phyloP scores from a whole-genome alignment of 2,329 filamentous ascomycete species.

The Clathrospora elynae region DNA sequence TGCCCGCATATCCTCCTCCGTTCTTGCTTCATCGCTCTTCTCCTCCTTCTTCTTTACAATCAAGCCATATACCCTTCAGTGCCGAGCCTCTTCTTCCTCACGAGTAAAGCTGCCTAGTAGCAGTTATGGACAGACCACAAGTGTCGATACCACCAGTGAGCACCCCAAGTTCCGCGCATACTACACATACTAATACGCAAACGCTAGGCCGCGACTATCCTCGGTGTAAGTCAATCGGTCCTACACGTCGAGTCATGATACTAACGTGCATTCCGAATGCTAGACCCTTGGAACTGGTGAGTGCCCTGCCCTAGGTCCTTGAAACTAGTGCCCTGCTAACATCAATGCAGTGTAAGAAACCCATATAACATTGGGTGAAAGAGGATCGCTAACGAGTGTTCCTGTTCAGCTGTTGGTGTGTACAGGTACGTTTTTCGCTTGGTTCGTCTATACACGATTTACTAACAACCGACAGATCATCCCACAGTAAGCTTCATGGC shows the following conservation, averaged over 20 bases:
- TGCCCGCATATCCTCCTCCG: constrained; percentile 3
- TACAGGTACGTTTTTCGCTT: constrained; percentile 41
- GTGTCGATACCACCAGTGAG: constrained; percentile 43
- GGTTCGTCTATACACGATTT: neutral
- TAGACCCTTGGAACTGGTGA: constrained; percentile 49
- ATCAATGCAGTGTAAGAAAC: constrained; percentile 28
- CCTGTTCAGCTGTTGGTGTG: constrained; percentile 48
- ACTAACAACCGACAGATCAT: constrained; percentile 36
- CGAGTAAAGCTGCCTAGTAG: neutral
- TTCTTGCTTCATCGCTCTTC: neutral
- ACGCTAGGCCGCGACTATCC: constrained; percentile 46
- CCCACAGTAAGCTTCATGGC: constrained; percentile 42
- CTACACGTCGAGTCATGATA: constrained; percentile 7
- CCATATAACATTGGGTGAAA: neutral
- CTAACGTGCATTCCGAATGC: constrained; percentile 17
- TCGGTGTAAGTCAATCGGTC: constrained; percentile 41
- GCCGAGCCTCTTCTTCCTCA: neutral
- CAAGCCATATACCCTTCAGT: too few species aligned
- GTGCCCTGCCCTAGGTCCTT: constrained; percentile 2
- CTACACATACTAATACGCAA: constrained; percentile 25
- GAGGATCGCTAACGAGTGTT: constrained; percentile 21
- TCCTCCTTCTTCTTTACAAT: neutral
- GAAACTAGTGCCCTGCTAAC: constrained; percentile 18
- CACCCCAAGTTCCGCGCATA: neutral
- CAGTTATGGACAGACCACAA: constrained; percentile 39